Conservation (phyloP, 2,329 filamentous ascomycete genomes). For the Zopfia rhizophila region DNA sequence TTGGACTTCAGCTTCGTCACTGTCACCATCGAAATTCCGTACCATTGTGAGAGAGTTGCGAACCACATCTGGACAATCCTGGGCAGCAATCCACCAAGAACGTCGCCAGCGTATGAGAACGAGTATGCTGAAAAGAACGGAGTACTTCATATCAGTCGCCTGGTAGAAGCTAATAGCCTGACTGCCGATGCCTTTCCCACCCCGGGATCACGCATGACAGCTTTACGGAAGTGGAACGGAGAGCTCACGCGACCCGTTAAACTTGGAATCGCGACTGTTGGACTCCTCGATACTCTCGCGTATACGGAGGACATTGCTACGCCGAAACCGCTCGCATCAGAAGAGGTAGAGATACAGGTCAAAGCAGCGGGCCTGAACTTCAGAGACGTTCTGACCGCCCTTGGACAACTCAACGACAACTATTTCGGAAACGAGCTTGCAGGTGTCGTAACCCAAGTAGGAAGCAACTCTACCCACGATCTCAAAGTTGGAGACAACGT, state of each 20-base stretch:
- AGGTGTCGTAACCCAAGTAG: slow-evolving; percentile 15
- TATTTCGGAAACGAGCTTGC: slow-evolving; percentile 14
- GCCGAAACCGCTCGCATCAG: background rate
- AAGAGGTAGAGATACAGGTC: slow-evolving; percentile 1
- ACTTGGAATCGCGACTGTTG: slow-evolving; percentile 17
- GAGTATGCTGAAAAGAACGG: slow-evolving; percentile 1
- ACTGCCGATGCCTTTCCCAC: background rate
- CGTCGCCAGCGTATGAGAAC: background rate
- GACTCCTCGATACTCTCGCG: slow-evolving; percentile 12
- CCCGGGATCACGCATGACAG: too few relatives aligned
- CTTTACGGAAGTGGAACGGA: too few relatives aligned
- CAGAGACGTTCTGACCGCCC: slow-evolving; percentile 15
- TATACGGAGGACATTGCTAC: slow-evolving; percentile 13
- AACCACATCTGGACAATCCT: too few relatives aligned
- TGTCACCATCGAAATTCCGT: too few relatives aligned
- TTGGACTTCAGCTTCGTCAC: background rate
- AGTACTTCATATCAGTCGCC: background rate
- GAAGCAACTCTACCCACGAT: background rate
- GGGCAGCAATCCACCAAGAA: background rate
- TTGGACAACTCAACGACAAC: slow-evolving; percentile 36
- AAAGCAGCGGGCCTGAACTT: slow-evolving; percentile 16
- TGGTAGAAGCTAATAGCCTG: background rate
- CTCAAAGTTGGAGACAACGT: slow-evolving; percentile 17
- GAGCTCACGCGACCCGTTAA: too few relatives aligned
- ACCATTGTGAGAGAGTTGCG: too few relatives aligned